Conservation (phyloP, 116 monocot species). For the Papilionanthe hybrid region DNA sequence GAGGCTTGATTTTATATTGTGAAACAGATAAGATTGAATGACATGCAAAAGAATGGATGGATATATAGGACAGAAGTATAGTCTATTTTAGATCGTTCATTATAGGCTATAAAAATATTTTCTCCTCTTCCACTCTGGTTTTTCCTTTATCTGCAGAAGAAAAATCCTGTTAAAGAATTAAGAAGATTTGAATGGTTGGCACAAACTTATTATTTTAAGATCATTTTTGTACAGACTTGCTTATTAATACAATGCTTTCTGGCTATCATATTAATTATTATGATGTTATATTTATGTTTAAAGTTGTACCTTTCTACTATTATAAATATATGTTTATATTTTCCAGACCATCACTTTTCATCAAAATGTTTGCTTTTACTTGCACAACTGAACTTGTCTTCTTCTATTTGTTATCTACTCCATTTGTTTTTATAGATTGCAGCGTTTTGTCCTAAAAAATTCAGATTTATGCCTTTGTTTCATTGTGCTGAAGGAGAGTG, state of each 20-base stretch:
- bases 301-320: neutral
- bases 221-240: neutral
- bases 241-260: neutral
- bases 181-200: neutral
- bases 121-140: neutral
- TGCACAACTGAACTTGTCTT: neutral
- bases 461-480: constrained; percentile 1
- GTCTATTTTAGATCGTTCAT: neutral
- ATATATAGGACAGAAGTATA: no score
- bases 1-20: no score
- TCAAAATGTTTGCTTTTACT: neutral
- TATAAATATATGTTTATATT: neutral
- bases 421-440: neutral
- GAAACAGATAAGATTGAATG: no score
- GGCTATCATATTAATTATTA: neutral
- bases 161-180: neutral
- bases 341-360: neutral
- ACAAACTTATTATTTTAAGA: neutral
- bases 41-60: no score
- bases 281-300: neutral
- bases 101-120: neutral
- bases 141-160: neutral
- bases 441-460: neutral
- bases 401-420: neutral
- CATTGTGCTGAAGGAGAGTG: neutral